Evolutionary conservation across 2,329 filamentous ascomycete genomes (phyloP).

Genomic region (Penicillium sp.): DNA sequence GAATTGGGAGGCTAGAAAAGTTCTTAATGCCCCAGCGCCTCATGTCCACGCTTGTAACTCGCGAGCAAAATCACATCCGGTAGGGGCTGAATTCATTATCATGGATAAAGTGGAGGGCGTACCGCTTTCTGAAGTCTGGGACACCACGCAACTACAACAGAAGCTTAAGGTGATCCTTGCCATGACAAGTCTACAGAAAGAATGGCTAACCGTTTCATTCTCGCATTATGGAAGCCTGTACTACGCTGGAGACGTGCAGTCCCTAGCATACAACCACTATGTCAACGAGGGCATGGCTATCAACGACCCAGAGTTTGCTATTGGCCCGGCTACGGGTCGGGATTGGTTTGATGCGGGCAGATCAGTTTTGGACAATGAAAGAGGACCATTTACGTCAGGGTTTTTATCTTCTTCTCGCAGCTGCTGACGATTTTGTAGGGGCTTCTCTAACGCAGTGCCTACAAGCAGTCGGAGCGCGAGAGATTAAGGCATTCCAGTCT

Average conservation of each 20-base stretch:
- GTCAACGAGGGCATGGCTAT: slow-evolving; percentile 22
- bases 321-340: slow-evolving; percentile 27
- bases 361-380: slow-evolving; percentile 24
- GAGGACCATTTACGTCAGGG: slow-evolving; percentile 27
- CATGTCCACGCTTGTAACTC: slow-evolving; percentile 23
- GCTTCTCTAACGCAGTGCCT: slow-evolving; percentile 24
- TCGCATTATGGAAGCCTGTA: slow-evolving; percentile 31
- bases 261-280: slow-evolving; percentile 18
- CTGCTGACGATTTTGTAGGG: slow-evolving; percentile 22
- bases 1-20: slow-evolving; percentile 19
- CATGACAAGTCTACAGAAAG: slow-evolving; percentile 25
- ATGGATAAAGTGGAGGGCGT: slow-evolving; percentile 26
- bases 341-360: slow-evolving; percentile 28
- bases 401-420: slow-evolving; percentile 8
- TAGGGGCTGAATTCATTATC: slow-evolving; percentile 22
- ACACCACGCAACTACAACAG: slow-evolving; percentile 20
- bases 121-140: slow-evolving; percentile 26
- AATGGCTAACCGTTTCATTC: slow-evolving; percentile 30
- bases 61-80: slow-evolving; percentile 16
- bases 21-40: slow-evolving; percentile 22
- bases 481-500: slow-evolving; percentile 22
- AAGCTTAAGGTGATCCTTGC: slow-evolving; percentile 28
- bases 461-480: slow-evolving; percentile 25
- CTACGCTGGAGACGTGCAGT: slow-evolving; percentile 23
- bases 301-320: slow-evolving; percentile 21